Percentiles rank a stretch among this genome's conserved stretches.
phyloP scores from a whole-genome alignment of 129 eudicot genomes.

The Saussurea involucrata region DNA sequence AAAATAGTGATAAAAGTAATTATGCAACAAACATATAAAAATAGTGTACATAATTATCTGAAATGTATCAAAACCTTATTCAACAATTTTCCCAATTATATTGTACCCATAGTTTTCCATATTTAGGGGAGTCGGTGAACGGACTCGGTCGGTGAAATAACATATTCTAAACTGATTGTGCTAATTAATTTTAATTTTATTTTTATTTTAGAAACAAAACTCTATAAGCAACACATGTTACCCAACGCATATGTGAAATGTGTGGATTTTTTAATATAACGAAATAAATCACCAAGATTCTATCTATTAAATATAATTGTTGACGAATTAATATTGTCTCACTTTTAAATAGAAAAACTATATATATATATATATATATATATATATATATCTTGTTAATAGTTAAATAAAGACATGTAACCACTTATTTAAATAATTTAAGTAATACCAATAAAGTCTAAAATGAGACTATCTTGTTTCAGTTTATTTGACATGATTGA shows the following conservation, averaged over 20 bases:
- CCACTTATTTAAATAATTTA: background rate
- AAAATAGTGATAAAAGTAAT: no score
- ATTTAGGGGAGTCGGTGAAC: no score
- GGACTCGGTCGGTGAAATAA: no score
- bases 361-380: no score
- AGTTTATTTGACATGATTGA: conserved; percentile 16
- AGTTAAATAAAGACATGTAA: background rate
- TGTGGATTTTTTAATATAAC: background rate
- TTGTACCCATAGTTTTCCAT: no score
- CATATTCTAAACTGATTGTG: background rate
- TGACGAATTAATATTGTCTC: background rate
- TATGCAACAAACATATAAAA: background rate
- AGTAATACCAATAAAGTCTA: background rate
- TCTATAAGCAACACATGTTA: background rate
- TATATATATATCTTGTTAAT: background rate
- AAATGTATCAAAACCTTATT: no score
- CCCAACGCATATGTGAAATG: background rate
- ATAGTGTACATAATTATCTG: no score
- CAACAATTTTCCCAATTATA: no score
- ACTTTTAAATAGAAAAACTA: background rate
- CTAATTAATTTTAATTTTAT: background rate
- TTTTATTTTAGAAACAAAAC: background rate
- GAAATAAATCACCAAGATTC: background rate
- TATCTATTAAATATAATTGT: background rate
- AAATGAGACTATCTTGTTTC: background rate